Evolutionary conservation across 1,284 basidiomycete genomes (phyloP), one percentile per base, ranked within the genome.

Genomic region (Anthracocystis walkeri): DNA sequence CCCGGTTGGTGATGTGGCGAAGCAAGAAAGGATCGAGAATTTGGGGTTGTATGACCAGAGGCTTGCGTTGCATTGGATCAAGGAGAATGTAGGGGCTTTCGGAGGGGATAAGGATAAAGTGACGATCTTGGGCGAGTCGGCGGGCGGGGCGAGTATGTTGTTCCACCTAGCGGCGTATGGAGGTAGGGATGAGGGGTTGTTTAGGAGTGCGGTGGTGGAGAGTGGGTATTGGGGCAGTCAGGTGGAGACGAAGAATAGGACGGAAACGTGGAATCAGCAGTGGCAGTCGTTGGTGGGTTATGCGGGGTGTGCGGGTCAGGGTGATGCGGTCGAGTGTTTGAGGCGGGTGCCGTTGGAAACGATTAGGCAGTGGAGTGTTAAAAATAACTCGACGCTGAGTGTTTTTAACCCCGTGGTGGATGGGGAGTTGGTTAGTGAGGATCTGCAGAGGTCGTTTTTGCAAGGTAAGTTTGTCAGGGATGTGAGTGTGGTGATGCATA

Each of bases 11-110:
- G 51, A 69, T 7, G 55, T 48, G 12, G 63, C 56, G 6, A 46
- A 45, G 27, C 21, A 63, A 25, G 51, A 25, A 7, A 38, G 59
- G 6, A 42, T 65, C 12, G 23, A 48, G 18, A 77, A 68, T 23
- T 41, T 73, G 12, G 71, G 71, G 2, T 42, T 74, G 29, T 72
- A 70, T 54, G 78, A 80, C 41, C 78, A 80, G 58, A 50, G 77
- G 8, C 40, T 62, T 11, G 78, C 78, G 1, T 58, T 79, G 21
- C 48, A 60, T n/a, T 80, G 78, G 78, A 66, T 76, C 21, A 31
- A 48, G 7, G 55, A 68, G n/a, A 76, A 79, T 56, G 77, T 79
- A 42, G 63, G 29, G 7, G 46, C 57, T 5, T 80, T 80, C 42
- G 77, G 78, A 8, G 78, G 78, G 11, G 78, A 80, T 40, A 44